Conservation (phyloP, 2,329 filamentous ascomycete genomes). For the Fusarium luffae region DNA sequence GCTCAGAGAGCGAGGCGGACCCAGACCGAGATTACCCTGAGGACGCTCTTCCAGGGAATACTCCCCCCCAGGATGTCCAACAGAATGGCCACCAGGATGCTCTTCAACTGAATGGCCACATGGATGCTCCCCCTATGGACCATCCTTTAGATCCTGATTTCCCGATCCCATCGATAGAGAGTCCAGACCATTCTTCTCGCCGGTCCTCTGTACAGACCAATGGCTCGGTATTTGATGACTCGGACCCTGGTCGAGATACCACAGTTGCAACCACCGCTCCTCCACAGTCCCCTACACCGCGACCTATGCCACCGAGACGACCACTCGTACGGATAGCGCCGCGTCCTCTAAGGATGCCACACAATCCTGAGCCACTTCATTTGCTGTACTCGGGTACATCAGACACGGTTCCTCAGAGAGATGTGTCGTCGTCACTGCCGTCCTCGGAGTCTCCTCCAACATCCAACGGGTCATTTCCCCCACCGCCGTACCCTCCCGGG, state of each 20-base stretch:
- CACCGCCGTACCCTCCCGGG: no score
- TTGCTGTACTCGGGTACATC: no score
- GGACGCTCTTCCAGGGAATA: background rate
- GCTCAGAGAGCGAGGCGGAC: background rate
- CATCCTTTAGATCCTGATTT: background rate
- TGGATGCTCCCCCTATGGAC: background rate
- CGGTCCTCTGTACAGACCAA: background rate
- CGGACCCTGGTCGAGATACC: background rate
- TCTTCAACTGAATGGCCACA: no score
- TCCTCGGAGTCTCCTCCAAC: no score
- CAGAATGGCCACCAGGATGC: background rate
- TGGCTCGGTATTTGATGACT: background rate
- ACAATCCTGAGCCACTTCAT: background rate
- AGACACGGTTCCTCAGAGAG: no score
- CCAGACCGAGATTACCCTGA: background rate
- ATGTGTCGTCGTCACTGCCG: no score
- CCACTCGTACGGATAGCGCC: background rate
- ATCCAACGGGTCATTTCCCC: no score
- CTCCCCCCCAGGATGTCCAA: no score
- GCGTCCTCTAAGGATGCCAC: background rate
- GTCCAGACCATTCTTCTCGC: background rate
- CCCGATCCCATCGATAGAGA: background rate
- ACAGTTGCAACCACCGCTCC: background rate
- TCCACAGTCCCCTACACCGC: background rate
- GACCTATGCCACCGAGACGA: background rate